phyloP scores from a whole-genome alignment of 441 rosid genomes.

The Aquilaria agallochum region DNA sequence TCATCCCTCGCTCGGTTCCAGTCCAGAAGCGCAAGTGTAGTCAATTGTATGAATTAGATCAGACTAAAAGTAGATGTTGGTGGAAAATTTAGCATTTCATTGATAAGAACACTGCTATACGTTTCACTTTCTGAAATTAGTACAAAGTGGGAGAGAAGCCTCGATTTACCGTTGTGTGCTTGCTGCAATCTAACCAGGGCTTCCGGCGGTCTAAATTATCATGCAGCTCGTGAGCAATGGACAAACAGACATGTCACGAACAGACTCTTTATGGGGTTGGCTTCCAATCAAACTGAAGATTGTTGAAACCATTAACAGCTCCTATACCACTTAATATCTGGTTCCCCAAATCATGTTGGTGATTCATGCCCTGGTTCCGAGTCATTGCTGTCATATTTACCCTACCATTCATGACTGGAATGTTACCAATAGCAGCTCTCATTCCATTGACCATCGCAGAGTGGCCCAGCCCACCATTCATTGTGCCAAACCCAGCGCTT shows the following conservation, averaged over 20 bases:
- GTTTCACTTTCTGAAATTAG: constrained; percentile 47
- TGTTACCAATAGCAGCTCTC: constrained; percentile 57
- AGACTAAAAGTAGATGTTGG: constrained; percentile 18
- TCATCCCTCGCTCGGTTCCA: constrained; percentile 13
- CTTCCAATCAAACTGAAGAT: constrained; percentile 88
- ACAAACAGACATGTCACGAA: constrained; percentile 17
- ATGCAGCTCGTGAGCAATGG: constrained; percentile 31
- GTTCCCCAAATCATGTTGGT: constrained; percentile 73
- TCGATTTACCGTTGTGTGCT: constrained; percentile 15
- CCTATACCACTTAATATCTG: constrained; percentile 72
- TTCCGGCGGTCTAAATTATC: constrained; percentile 25
- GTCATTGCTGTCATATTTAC: constrained; percentile 46
- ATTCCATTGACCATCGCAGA: constrained; percentile 63
- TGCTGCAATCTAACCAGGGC: constrained; percentile 30
- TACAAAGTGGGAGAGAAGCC: constrained; percentile 43
- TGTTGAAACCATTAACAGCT: constrained; percentile 75
- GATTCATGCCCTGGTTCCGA: constrained; percentile 60
- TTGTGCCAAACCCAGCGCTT: constrained; percentile 40
- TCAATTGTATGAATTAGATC: constrained; percentile 17
- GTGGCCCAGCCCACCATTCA: constrained; percentile 63
- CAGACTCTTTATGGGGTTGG: constrained; percentile 42
- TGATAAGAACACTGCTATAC: constrained; percentile 45
- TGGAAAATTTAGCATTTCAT: constrained; percentile 44
- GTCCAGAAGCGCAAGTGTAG: constrained; percentile 5
- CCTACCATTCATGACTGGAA: constrained; percentile 67